Percentiles rank a stretch among this genome's conserved stretches.
phyloP scores from a whole-genome alignment of 2,329 filamentous ascomycete species.

The Sporothrix mexicana region DNA sequence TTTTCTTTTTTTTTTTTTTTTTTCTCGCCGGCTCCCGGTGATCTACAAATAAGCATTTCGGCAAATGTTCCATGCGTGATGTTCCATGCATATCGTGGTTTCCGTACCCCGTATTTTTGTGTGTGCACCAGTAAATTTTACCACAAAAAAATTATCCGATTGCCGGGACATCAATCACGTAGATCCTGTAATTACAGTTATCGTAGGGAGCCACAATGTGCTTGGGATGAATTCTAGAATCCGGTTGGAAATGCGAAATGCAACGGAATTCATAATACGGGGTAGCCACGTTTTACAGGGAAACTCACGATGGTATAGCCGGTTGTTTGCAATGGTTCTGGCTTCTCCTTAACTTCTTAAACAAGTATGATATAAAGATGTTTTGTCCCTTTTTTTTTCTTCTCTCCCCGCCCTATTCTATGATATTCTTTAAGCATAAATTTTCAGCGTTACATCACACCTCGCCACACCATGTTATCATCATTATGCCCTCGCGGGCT shows the following conservation, averaged over 20 bases:
- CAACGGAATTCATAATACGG: not conserved
- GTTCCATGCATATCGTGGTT: not conserved
- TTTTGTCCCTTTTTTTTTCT: no score
- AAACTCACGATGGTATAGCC: not conserved
- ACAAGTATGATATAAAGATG: no score
- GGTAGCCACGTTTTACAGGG: not conserved
- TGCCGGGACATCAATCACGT: slow-evolving; percentile 17
- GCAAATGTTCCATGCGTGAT: slow-evolving; percentile 1
- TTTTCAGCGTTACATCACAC: no score
- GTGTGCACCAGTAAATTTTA: not conserved
- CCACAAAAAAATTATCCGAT: not conserved
- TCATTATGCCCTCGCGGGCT: not conserved
- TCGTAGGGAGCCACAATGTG: not conserved
- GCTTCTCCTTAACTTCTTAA: no score
- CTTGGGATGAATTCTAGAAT: slow-evolving; percentile 4
- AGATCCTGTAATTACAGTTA: not conserved
- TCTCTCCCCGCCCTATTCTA: no score
- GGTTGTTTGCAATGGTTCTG: no score
- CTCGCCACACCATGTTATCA: not conserved
- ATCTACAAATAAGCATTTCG: slow-evolving; percentile 6
- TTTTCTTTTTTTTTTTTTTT: not conserved
- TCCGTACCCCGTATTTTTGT: not conserved
- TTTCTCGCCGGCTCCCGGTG: not conserved
- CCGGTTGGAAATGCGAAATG: no score
- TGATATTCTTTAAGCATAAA: no score